These are phyloP conservation scores for Sclerotiophoma versabilis DNA, from an alignment of 2,329 filamentous ascomycete genomes.

Conservation along the genomic window DNA sequence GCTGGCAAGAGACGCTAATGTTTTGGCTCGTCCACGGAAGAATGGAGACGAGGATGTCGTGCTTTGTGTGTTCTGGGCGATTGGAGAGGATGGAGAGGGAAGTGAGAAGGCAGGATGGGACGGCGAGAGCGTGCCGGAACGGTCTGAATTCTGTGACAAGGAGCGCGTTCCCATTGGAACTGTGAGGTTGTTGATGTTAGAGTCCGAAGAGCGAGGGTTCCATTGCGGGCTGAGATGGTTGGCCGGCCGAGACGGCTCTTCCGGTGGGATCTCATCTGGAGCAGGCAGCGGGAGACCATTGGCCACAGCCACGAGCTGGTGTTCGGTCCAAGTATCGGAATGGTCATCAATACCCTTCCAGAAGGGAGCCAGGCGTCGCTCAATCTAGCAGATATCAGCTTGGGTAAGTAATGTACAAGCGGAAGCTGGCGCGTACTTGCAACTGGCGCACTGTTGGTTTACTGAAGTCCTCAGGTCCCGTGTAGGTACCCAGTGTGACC, in stretches of 20 bases:
- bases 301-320: constrained; percentile 91
- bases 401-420: constrained; percentile 13
- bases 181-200: constrained; percentile 73
- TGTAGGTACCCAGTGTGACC: constrained; percentile 93
- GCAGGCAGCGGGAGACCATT: constrained; percentile 83
- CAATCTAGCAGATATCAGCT: constrained; percentile 69
- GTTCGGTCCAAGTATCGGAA: constrained; percentile 86
- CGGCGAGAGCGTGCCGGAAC: constrained; percentile 62
- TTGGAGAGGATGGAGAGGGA: constrained; percentile 64
- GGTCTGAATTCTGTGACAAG: constrained; percentile 80
- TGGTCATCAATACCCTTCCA: constrained; percentile 94
- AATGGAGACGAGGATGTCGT: constrained; percentile 55
- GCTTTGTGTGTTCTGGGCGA: constrained; percentile 52
- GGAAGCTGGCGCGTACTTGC: constrained; percentile 69
- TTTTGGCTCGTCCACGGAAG: constrained; percentile 88
- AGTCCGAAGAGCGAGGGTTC: constrained; percentile 61
- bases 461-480: constrained; percentile 90
- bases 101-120: constrained; percentile 70
- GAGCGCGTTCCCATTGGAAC: constrained; percentile 81
- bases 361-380: constrained; percentile 90
- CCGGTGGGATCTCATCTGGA: constrained; percentile 80
- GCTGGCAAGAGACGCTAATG: constrained; percentile 80
- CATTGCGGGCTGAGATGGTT: constrained; percentile 44
- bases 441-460: constrained; percentile 87
- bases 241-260: constrained; percentile 62